Conservation (phyloP, 345 rosid genomes). For the Passiflora organensis region DNA sequence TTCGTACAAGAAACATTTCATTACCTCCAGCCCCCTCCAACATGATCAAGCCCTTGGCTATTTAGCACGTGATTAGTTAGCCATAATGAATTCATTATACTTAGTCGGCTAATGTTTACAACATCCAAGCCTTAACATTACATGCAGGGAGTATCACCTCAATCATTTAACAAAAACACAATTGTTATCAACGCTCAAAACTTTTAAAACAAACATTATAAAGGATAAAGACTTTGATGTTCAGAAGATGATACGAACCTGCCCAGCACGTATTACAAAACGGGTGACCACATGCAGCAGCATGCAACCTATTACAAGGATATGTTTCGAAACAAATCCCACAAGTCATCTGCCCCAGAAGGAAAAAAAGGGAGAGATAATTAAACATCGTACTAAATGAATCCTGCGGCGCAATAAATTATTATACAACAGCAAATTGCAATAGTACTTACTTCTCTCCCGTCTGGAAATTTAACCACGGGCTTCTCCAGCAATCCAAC, state of each 20-base stretch:
- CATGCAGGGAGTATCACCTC: too few species aligned
- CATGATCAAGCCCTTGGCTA: too few species aligned
- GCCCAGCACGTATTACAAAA: slow-evolving; percentile 31
- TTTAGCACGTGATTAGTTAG: too few species aligned
- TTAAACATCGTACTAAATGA: neutral
- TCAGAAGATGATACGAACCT: slow-evolving; percentile 12
- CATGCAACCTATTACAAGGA: slow-evolving; percentile 14
- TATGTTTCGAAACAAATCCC: slow-evolving; percentile 31
- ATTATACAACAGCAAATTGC: neutral
- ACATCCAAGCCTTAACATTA: too few species aligned
- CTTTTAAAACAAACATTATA: too few species aligned
- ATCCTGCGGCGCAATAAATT: neutral
- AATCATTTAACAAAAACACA: too few species aligned
- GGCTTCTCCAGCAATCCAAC: slow-evolving; percentile 26
- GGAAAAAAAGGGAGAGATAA: neutral
- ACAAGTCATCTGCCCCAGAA: slow-evolving; percentile 23
- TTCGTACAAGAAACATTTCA: too few species aligned
- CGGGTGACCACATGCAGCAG: slow-evolving; percentile 33
- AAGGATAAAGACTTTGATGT: neutral
- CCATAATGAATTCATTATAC: too few species aligned
- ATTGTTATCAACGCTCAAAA: too few species aligned
- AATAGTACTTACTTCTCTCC: slow-evolving; percentile 17
- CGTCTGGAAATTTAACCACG: slow-evolving; percentile 19
- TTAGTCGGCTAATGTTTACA: too few species aligned
- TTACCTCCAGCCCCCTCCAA: too few species aligned